Base-by-base conservation (phyloP, 2,329 filamentous ascomycete genomes). In the Penicillium expansum region DNA sequence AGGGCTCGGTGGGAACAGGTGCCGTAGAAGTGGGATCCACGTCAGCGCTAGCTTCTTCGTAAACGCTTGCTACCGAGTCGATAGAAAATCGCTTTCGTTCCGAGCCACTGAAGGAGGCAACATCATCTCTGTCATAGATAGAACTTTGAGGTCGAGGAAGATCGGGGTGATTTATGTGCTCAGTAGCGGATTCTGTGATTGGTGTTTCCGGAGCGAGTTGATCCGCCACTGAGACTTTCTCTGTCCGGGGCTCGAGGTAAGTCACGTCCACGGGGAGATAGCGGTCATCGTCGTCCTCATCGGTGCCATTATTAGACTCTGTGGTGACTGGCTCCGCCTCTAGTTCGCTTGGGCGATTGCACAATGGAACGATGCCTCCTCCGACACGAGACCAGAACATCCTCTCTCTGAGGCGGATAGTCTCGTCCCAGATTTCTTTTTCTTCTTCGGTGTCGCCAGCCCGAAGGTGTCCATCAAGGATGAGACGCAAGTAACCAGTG, bases 341-440 rank as follows among this genome's bases (percentile, higher is more conserved):
- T 33, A 55, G 24, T 29, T 61, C 57, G n/a, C 59, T 66, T 29
- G 58, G 44, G 13, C 62, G 65, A 27, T 78, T 62, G 49, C 79
- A 78, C 13, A 83, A 79, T 1, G 93, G 94, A 13, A 97, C 78
- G 2, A 99, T 91, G 14, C 94, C 94, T 29, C 92, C 94, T 27
- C 93, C 93, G 51, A 99, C 86, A 54, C 94, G 85, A 49, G 90
- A 86, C 94, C 94, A 99, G 72, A 99, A 99, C 89, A 99, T 96
- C 65, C 93, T 87, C 73, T 99, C 94, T 49, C 94, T 83, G 47
- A 97, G 76, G 30, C 89, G 85, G 11, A 97, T 89, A 56, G 91
- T 91, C 77, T 99, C 94, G 71, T 97, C 93, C 94, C 94, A 99
- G 0, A 92, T 91, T 29, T 86, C 85, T 69, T 89, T 91, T 74